Base-by-base conservation (phyloP, 2,329 filamentous ascomycete species). In the Hysterium pulicare region DNA sequence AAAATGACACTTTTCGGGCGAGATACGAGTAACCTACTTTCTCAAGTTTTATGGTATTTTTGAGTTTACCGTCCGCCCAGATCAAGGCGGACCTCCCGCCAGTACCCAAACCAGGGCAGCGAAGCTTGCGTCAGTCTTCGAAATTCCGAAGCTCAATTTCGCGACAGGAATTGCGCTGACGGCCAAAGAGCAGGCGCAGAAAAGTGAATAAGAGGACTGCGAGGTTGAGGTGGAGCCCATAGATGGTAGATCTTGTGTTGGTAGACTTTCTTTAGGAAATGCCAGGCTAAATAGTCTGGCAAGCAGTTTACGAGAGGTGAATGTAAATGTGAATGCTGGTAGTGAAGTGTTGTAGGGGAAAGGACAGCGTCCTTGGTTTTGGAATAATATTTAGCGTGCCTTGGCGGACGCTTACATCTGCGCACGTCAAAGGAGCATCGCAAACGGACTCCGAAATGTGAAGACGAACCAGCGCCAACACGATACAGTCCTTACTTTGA, bases 31-130 rank as follows among this genome's bases (percentile, higher is more conserved):
- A n/a, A n/a, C n/a, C n/a, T n/a, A n/a, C n/a, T n/a, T n/a, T n/a
- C n/a, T n/a, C 21, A 38, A 40, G 23, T 46, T 54, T 53, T 40
- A 47, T 50, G 43, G 32, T 49, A 44, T 51, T 34, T 43, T 31
- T 48, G 48, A 57, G 54, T 58, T 69, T 74, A 74, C 72, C 71
- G 72, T 74, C 73, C 73, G 72, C 72, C 72, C 54, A 48, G 50
- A 59, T 76, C 70, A 76, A 69, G 72, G 71, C 71, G 73, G 73
- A 75, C 73, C 64, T 50, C 55, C 59, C 59, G 65, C 71, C 57
- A 68, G 64, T 73, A 74, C 64, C 69, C 72, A 73, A 45, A 72
- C 57, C 61, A 73, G 60, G 36, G 64, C 60, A n/a, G 67, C 71
- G 54, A 74, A 75, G 51, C 68, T 72, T 19, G 71, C 70, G 52